Evolutionary conservation across 192 early-diverging fungal genomes (phyloP).

Genomic region (Rhizophagus sp.): DNA sequence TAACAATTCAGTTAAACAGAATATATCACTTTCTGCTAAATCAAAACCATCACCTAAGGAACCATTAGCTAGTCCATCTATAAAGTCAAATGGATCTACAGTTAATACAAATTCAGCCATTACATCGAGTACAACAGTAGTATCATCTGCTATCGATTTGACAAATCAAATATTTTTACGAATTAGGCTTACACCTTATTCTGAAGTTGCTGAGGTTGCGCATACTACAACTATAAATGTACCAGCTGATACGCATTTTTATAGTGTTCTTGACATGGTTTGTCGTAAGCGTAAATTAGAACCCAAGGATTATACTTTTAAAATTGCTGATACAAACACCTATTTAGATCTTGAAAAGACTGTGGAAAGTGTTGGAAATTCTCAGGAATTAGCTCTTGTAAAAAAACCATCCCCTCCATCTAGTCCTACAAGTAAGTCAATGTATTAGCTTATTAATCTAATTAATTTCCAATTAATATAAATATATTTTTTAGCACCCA

Average conservation of each 20-base stretch:
- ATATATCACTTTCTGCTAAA: constrained; percentile 22
- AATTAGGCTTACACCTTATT: constrained; percentile 48
- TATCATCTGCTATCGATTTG: constrained; percentile 24
- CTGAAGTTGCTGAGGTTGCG: constrained; percentile 67
- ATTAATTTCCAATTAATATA: not conserved
- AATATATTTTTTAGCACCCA: not conserved
- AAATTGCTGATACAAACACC: constrained; percentile 73
- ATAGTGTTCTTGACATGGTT: constrained; percentile 79
- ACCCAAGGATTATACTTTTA: constrained; percentile 82
- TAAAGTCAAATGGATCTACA: not conserved
- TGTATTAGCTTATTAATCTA: not conserved
- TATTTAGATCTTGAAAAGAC: constrained; percentile 80
- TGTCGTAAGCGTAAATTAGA: constrained; percentile 89
- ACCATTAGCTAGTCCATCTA: not conserved
- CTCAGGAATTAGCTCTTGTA: constrained; percentile 70
- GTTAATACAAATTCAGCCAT: not conserved
- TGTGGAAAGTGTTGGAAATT: constrained; percentile 62
- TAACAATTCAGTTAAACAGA: constrained; percentile 38
- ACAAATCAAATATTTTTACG: constrained; percentile 55
- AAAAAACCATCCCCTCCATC: constrained; percentile 53
- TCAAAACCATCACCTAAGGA: constrained; percentile 6
- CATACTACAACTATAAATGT: constrained; percentile 90
- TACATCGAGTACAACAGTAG: not conserved
- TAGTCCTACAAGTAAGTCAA: constrained; percentile 10
- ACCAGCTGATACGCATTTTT: constrained; percentile 67